Evolutionary conservation across 345 rosid species (phyloP).

Genomic region (Linum tenue): DNA sequence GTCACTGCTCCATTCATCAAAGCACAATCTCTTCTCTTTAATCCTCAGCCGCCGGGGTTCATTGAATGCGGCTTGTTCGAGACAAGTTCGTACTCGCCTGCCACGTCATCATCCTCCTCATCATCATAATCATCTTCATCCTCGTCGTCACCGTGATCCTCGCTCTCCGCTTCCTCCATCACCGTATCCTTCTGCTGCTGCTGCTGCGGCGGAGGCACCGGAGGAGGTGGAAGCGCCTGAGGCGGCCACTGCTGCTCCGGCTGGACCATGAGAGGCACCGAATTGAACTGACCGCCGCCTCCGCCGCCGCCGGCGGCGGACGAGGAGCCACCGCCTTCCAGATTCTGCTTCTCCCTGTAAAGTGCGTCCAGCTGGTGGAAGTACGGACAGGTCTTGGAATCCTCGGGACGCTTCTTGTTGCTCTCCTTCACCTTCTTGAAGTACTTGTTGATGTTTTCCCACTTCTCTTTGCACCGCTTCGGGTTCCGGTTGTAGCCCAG

Average conservation of each 20-base stretch:
- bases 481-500: conserved; percentile 59
- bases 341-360: conserved; percentile 45
- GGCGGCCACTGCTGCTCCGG: conserved; percentile 78
- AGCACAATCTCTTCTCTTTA: neutral
- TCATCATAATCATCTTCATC: conserved; percentile 37
- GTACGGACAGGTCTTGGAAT: conserved; percentile 74
- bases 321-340: conserved; percentile 13
- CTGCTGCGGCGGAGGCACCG: conserved; percentile 1
- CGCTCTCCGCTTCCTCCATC: conserved; percentile 31
- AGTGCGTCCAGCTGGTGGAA: conserved; percentile 68
- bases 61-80: conserved; percentile 37
- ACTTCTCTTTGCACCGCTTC: conserved; percentile 73
- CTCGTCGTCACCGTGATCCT: conserved; percentile 18
- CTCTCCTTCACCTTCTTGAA: conserved; percentile 79
- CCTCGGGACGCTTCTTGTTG: conserved; percentile 61
- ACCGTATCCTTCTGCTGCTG: conserved; percentile 12
- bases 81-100: conserved; percentile 49
- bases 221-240: conserved; percentile 2
- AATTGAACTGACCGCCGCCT: conserved; percentile 4
- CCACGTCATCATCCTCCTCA: conserved; percentile 31
- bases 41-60: conserved; percentile 7
- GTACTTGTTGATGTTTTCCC: conserved; percentile 79
- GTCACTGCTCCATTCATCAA: too few species aligned
- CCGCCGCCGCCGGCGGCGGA: conserved; percentile 15
- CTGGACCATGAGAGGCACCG: conserved; percentile 49